Percentiles rank a stretch among this genome's conserved stretches.
Evolutionary conservation across 345 rosid species (phyloP).

Genomic region (Eucalyptus marginata): DNA sequence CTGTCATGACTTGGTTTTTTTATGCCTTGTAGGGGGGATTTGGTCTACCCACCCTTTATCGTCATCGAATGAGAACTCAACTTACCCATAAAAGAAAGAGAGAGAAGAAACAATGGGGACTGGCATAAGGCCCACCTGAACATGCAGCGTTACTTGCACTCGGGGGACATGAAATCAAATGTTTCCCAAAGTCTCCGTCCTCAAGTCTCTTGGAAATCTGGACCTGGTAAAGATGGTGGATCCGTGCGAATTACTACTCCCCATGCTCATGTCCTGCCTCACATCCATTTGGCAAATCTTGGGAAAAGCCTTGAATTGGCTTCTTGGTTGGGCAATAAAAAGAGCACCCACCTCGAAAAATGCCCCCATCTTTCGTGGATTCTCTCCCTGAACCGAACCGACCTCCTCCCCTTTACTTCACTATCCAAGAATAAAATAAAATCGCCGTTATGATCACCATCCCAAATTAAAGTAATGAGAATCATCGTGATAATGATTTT

Average conservation of each 20-base stretch:
- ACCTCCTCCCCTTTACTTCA: background rate
- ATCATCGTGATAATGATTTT: background rate
- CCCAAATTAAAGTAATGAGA: background rate
- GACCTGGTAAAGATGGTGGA: background rate
- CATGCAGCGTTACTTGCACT: background rate
- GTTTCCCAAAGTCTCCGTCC: background rate
- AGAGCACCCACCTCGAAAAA: background rate
- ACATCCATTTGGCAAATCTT: background rate
- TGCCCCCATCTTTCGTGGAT: background rate
- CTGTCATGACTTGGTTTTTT: background rate
- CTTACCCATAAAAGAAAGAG: background rate
- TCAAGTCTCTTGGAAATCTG: background rate
- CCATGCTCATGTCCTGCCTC: background rate
- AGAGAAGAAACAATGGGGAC: background rate
- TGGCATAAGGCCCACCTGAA: background rate
- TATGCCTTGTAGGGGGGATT: background rate
- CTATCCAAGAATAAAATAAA: background rate
- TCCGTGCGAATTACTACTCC: background rate
- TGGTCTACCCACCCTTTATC: background rate
- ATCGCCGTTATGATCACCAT: background rate
- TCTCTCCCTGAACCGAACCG: background rate
- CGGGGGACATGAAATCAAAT: background rate
- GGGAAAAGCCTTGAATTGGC: background rate
- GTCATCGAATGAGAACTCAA: background rate
- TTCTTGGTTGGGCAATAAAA: background rate